These are phyloP conservation scores for Coemansia sp. DNA, from an alignment of 192 early-diverging fungal genomes.

Conservation along the genomic window DNA sequence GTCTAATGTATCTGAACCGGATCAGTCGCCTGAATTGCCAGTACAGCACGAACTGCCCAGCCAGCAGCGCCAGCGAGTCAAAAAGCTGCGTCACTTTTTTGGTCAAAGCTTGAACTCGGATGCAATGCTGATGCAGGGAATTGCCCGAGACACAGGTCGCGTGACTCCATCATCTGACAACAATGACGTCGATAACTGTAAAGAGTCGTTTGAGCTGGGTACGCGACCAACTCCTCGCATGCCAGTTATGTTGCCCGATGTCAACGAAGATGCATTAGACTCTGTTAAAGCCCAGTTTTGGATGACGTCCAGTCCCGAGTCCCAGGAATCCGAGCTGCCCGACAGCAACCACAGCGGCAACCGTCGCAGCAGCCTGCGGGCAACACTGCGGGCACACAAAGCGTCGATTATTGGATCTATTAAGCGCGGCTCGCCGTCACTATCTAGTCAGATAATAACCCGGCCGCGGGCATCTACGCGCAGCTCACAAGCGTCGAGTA, in stretches of 20 bases:
- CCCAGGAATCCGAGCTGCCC: conserved; percentile 23
- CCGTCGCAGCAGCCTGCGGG: conserved; percentile 25
- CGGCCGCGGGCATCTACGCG: conserved; percentile 8
- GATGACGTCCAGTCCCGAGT: conserved; percentile 45
- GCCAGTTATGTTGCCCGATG: conserved; percentile 2
- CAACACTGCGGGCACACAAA: conserved; percentile 35
- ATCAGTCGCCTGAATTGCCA: not conserved
- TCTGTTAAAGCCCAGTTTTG: conserved; percentile 41
- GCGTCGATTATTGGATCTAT: conserved; percentile 42
- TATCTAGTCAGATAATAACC: not conserved
- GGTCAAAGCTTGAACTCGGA: conserved; percentile 43
- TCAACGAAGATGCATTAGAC: not conserved
- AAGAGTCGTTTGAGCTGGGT: conserved; percentile 35
- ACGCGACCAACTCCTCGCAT: not conserved
- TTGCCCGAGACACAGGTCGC: not conserved
- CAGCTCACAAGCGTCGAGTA: conserved; percentile 1
- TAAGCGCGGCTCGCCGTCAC: conserved; percentile 28
- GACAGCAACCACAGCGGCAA: conserved; percentile 21
- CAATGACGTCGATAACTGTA: not conserved
- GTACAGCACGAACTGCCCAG: not conserved
- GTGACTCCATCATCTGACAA: not conserved
- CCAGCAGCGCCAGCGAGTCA: conserved; percentile 10
- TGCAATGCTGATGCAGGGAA: conserved; percentile 20
- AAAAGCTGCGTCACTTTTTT: conserved; percentile 34
- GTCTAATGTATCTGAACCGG: not conserved